Evolutionary conservation across 805 yeast species (phyloP).

Genomic region (Blastobotrys peoriensis): DNA sequence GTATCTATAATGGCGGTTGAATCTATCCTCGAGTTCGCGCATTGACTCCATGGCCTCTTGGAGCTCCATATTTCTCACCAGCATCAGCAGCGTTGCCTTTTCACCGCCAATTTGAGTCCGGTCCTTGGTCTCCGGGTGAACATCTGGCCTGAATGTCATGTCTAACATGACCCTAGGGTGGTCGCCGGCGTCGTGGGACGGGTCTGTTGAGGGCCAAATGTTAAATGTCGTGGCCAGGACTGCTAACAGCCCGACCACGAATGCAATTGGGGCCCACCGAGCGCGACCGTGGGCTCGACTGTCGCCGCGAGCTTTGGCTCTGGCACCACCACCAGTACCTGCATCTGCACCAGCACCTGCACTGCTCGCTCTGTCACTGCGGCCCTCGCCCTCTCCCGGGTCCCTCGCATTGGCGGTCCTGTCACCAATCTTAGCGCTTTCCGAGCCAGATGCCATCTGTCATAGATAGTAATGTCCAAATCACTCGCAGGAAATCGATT

Average conservation of each 20-base stretch:
- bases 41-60: slow-evolving; percentile 68
- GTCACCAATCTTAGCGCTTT: not conserved
- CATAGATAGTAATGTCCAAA: not conserved
- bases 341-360: no score
- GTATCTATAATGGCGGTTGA: slow-evolving; percentile 72
- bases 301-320: no score
- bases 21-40: slow-evolving; percentile 85
- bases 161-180: slow-evolving; percentile 7
- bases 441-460: not conserved
- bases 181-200: not conserved
- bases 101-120: slow-evolving; percentile 46
- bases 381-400: no score
- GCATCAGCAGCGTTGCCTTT: slow-evolving; percentile 83
- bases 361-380: no score
- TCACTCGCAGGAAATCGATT: no score
- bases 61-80: slow-evolving; percentile 76
- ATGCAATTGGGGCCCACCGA: not conserved
- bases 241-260: not conserved
- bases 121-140: slow-evolving; percentile 17
- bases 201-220: not conserved
- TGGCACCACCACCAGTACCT: no score
- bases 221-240: not conserved
- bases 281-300: no score
- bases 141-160: slow-evolving; percentile 16
- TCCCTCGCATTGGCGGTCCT: no score